Base-by-base conservation (phyloP, 2,329 filamentous ascomycete species). In the Xylariales sp. region DNA sequence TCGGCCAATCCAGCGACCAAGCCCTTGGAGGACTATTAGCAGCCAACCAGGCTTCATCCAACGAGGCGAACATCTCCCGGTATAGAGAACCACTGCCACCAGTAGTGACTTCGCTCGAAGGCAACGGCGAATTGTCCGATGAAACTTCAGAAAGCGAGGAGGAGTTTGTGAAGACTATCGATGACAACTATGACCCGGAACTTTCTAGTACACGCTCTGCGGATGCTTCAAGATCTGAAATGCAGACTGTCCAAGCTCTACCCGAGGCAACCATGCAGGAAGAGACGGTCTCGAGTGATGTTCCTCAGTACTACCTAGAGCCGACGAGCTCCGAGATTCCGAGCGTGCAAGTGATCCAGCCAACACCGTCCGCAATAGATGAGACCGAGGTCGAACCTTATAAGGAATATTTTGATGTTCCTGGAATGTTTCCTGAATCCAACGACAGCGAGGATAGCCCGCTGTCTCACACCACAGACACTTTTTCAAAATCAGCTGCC, bases 101-200 rank as follows among this genome's bases (percentile, higher is more conserved):
- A 1, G 73, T 87, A 13, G 80, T 86, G 11, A 84, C 82, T 0
- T 81, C 81, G 2, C 74, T 83, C 14, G 83, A 89, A 53, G 78
- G 76, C 8, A 74, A 62, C 39, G 81, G 77, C 2, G 81, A 85
- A 46, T 61, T 69, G 12, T 85, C 81, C 12, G 78, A 84, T 41
- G 77, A 70, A 31, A 65, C 68, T 20, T 59, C 54, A 34, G 61
- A 59, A 39, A 61, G 63, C 3, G 63, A 67, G 15, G 64, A 60
- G 5, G 48, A 55, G 8, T 37, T 39, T 10, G 42, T 50, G 5
- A 46, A 35, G 25, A 17, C 48, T 13, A 38, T 27, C 13, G 44
- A 33, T 5, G 40, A 40, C 4, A 48, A 43, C 21, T 43, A 52
- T 24, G 38, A 38, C 8, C 44, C 47, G 5, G 42, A 40, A 5